Percentiles rank a stretch among this genome's conserved stretches.
These are phyloP conservation scores for Blastobotrys americana DNA, from an alignment of 805 yeast species.

Conservation along the genomic window DNA sequence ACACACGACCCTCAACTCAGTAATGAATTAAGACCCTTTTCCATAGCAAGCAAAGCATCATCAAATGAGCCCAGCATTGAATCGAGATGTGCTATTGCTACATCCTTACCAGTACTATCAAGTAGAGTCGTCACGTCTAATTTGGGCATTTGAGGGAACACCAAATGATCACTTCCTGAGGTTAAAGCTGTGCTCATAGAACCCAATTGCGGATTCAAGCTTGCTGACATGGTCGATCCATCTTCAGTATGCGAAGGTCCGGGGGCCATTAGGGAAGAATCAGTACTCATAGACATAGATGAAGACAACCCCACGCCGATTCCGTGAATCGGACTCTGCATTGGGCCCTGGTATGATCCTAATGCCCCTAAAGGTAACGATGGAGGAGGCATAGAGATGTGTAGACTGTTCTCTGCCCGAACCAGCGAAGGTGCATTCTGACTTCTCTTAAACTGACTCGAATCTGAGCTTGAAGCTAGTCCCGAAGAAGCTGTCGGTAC, in stretches of 20 bases:
- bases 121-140: constrained; percentile 31
- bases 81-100: constrained; percentile 29
- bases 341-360: not conserved
- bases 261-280: not conserved
- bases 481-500: not conserved
- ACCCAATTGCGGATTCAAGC: not conserved
- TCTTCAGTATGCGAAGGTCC: not conserved
- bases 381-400: constrained; percentile 12
- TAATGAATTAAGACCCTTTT: constrained; percentile 9
- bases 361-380: constrained; percentile 1
- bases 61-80: constrained; percentile 28
- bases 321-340: too few relatives aligned
- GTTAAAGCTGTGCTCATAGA: not conserved
- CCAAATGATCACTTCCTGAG: not conserved
- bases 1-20: too few relatives aligned
- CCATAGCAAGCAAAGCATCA: constrained; percentile 18
- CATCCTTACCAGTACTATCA: constrained; percentile 32
- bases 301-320: too few relatives aligned
- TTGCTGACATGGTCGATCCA: not conserved
- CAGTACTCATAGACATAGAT: not conserved
- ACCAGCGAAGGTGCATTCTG: constrained; percentile 7
- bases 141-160: constrained; percentile 26
- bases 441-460: not conserved
- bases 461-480: too few relatives aligned
- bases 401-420: constrained; percentile 2